Evolutionary conservation across 2,329 filamentous ascomycete species (phyloP), one percentile per base, ranked within the genome.

Genomic region (Fusarium cicatricum): DNA sequence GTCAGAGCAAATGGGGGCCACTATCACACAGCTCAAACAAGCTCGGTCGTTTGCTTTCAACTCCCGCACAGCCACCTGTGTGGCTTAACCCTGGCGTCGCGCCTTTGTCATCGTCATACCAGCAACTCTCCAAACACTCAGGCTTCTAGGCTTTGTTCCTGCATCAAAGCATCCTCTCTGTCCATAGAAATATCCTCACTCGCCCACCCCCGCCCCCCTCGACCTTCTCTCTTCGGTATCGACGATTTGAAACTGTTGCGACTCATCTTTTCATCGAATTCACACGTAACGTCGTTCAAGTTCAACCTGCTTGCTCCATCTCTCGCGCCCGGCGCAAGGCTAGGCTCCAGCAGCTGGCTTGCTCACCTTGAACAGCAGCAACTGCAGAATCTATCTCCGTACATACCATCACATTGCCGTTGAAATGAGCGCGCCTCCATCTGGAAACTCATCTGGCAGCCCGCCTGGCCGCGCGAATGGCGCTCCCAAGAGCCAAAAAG

Each of bases 351-450:
- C 23, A 26, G 52, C 40, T 55, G 40, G 50, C 38, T 52, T 60
- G 58, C 57, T 60, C 47, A 45, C 55, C 61, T 38, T 11, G 39
- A 29, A 50, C n/a, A n/a, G 19, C 44, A 47, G 19, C 19, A 32
- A 37, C 31, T 23, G 16, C 44, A 33, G 31, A 39, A 34, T 16
- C 37, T 11, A 23, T 44, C 19, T 16, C 40, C 33, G 41, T 31
- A 44, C 23, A 16, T 37, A 33, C 32, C 32, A 42, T 47, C 16
- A 50, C 15, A 17, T 43, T 19, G 21, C 45, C 37, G 36, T 47
- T 63, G 72, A 41, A n/a, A 83, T 83, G 81, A 82, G 76, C 68
- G 75, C 74, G 34, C 74, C 75, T 39, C 74, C 75, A 10, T 64
- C 77, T 23, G 72, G 72, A 40, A 66, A 58, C 10, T 47, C 60